Conservation (phyloP, 2,329 filamentous ascomycete species). For the Mycosphaerelloides madeirae region DNA sequence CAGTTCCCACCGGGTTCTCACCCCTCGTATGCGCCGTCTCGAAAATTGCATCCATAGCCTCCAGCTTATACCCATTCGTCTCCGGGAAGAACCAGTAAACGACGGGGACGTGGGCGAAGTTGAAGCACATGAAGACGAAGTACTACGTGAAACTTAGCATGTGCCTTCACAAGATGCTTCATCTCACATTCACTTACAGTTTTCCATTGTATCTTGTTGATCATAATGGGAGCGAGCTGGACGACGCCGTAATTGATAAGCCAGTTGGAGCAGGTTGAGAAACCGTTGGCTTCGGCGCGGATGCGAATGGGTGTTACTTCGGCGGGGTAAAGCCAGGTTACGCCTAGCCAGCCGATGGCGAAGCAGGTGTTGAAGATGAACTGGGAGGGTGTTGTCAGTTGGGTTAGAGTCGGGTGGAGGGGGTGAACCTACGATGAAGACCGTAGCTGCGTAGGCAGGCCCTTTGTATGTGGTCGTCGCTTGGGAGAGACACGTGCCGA, state of each 20-base stretch:
- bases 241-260: conserved; percentile 19
- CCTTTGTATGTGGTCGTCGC: conserved; percentile 12
- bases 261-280: conserved; percentile 49
- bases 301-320: conserved; percentile 45
- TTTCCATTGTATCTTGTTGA: conserved; percentile 46
- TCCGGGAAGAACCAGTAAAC: conserved; percentile 20
- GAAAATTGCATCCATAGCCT: conserved; percentile 26
- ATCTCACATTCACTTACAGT: too few species aligned
- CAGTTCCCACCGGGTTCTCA: conserved; percentile 28
- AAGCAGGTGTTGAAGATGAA: conserved; percentile 14
- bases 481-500: conserved; percentile 14
- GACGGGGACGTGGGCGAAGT: conserved; percentile 13
- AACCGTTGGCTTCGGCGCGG: conserved; percentile 50
- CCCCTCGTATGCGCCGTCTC: conserved; percentile 24
- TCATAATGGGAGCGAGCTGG: conserved; percentile 41
- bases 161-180: too few species aligned
- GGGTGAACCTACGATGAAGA: conserved; percentile 20
- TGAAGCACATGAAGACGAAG: conserved; percentile 43
- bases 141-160: too few species aligned
- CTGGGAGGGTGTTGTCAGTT: neutral
- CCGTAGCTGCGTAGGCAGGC: conserved; percentile 27
- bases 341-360: conserved; percentile 28
- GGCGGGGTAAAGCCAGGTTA: conserved; percentile 31
- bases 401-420: neutral
- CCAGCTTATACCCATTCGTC: conserved; percentile 24